phyloP scores from a whole-genome alignment of 106 monocot genomes.

The Apostasia ramifera region DNA sequence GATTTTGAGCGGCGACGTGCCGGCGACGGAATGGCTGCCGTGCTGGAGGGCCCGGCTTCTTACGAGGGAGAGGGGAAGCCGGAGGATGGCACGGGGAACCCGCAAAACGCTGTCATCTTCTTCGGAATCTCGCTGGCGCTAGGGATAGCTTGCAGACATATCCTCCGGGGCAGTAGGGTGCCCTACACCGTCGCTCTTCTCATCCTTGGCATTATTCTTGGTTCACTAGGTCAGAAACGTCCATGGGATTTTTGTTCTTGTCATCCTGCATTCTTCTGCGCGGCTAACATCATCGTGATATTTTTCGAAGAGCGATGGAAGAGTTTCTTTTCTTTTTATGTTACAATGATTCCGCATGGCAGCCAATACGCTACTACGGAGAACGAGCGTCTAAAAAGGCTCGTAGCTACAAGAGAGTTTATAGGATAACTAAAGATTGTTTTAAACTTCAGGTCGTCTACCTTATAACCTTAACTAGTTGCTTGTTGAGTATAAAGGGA shows the following conservation, averaged over 20 bases:
- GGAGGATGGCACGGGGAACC: slow-evolving; percentile 14
- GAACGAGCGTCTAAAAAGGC: no score
- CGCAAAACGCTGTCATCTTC: slow-evolving; percentile 84
- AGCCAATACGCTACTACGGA: no score
- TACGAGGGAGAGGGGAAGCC: neutral
- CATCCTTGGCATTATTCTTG: slow-evolving; percentile 70
- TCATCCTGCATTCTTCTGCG: neutral
- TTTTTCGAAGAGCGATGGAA: no score
- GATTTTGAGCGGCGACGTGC: neutral
- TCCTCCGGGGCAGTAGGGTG: slow-evolving; percentile 76
- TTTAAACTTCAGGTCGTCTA: no score
- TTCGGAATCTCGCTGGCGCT: slow-evolving; percentile 75
- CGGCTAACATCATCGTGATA: no score
- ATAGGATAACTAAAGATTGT: no score
- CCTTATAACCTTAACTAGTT: no score
- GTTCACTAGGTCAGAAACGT: slow-evolving; percentile 44
- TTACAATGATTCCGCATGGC: no score
- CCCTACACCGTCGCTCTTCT: slow-evolving; percentile 96
- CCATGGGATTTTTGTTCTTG: neutral
- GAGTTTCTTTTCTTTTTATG: no score
- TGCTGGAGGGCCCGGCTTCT: neutral
- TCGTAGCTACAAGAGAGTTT: no score
- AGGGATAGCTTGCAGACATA: slow-evolving; percentile 74
- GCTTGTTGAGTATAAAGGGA: no score
- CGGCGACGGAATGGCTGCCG: slow-evolving; percentile 1